Evolutionary conservation across 345 rosid species (phyloP).

Genomic region (Murraya paniculata): DNA sequence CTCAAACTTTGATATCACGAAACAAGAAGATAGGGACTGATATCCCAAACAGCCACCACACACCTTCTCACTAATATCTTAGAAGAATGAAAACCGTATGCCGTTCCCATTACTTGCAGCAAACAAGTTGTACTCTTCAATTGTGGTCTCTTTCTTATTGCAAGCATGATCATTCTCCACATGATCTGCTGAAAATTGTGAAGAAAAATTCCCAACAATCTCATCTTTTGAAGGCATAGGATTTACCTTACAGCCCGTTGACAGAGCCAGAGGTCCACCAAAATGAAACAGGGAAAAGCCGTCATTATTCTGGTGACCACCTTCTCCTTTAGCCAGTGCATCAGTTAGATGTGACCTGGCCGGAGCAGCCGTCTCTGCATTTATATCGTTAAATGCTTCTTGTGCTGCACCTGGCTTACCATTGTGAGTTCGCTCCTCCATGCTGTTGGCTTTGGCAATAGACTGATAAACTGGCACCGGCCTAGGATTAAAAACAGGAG

Average conservation of each 20-base stretch:
- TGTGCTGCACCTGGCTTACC: constrained; percentile 24
- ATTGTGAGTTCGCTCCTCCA: constrained; percentile 37
- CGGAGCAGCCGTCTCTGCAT: constrained; percentile 34
- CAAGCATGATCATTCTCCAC: constrained; percentile 40
- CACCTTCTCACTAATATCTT: constrained; percentile 27
- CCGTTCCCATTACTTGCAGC: constrained; percentile 64
- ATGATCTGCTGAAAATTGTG: constrained; percentile 47
- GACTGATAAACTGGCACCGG: constrained; percentile 57
- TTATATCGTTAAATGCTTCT: constrained; percentile 25
- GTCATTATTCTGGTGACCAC: constrained; percentile 30
- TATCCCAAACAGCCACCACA: constrained; percentile 33
- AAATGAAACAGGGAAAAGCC: constrained; percentile 88
- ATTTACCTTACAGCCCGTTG: constrained; percentile 43
- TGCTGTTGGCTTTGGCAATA: constrained; percentile 40
- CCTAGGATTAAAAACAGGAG: constrained; percentile 44
- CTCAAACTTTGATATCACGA: constrained; percentile 36
- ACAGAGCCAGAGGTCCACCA: constrained; percentile 76
- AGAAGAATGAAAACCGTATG: constrained; percentile 65
- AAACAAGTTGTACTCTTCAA: constrained; percentile 90
- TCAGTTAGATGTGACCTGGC: constrained; percentile 26
- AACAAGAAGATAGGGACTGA: constrained; percentile 37
- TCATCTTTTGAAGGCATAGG: constrained; percentile 38
- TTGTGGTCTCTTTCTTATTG: constrained; percentile 44
- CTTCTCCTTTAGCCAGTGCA: constrained; percentile 25
- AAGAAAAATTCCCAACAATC: constrained; percentile 41